Evolutionary conservation across 176 grass and related monocot genomes (phyloP).

Genomic region (Carex myosuroides): DNA sequence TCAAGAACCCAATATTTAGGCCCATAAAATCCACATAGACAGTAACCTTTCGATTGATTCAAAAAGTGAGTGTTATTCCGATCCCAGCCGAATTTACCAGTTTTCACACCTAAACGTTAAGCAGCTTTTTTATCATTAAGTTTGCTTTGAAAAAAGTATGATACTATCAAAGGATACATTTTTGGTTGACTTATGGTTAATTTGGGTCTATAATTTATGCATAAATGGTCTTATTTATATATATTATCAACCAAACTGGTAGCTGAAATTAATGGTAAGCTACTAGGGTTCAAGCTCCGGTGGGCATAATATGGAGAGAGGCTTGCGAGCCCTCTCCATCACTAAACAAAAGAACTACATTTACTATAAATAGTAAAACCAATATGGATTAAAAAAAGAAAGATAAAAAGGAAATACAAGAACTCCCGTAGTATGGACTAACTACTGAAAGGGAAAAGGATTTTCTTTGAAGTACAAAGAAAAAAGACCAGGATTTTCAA

Average conservation of each 20-base stretch:
- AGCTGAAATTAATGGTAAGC: not conserved
- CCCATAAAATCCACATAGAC: not conserved
- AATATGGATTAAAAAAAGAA: not conserved
- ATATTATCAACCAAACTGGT: not conserved
- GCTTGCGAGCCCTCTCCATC: too few relatives aligned
- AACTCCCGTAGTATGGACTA: not conserved
- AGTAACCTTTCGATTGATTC: not conserved
- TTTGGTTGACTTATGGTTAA: not conserved
- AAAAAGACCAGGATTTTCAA: too few relatives aligned
- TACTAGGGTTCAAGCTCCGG: too few relatives aligned
- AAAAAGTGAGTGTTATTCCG: not conserved
- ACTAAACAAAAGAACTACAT: not conserved
- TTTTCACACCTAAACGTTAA: too few relatives aligned
- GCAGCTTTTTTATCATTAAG: too few relatives aligned
- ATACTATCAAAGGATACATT: not conserved
- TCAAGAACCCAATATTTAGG: not conserved
- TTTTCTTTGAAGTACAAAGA: too few relatives aligned
- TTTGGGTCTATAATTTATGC: not conserved
- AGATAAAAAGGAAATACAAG: not conserved
- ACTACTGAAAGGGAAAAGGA: too few relatives aligned
- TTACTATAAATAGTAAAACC: not conserved
- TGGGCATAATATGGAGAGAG: too few relatives aligned
- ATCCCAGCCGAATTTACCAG: too few relatives aligned
- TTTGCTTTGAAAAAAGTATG: not conserved
- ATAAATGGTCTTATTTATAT: not conserved